Evolutionary conservation across 352 stramenopile species (phyloP).

Genomic region (Pythium rishiriense): DNA sequence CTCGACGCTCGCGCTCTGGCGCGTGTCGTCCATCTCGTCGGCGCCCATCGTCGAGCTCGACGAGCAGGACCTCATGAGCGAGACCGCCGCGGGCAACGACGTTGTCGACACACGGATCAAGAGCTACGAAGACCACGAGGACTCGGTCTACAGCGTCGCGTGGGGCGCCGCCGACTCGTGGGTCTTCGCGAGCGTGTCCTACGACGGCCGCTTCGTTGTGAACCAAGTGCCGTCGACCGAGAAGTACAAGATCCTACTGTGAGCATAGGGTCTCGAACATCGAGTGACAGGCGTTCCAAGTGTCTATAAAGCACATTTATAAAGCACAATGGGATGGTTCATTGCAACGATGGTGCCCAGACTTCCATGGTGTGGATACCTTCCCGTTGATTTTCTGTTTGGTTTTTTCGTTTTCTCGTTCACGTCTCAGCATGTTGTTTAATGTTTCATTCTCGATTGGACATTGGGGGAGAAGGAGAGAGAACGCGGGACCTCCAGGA

Average conservation of each 20-base stretch:
- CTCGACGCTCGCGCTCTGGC: conserved; percentile 93
- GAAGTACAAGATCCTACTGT: conserved; percentile 99
- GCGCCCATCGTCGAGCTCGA: conserved; percentile 95
- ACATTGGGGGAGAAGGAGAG: not conserved
- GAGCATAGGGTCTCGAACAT: no score
- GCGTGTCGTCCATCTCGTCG: conserved; percentile 96
- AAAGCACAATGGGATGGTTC: conserved; percentile 3
- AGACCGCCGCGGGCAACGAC: conserved; percentile 52
- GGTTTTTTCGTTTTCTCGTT: not conserved
- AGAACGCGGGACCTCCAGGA: not conserved
- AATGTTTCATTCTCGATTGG: not conserved
- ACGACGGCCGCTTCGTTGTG: conserved; percentile 93
- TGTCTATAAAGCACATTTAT: no score
- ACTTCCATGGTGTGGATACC: conserved; percentile 1
- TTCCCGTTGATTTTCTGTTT: not conserved
- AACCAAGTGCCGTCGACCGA: conserved; percentile 98
- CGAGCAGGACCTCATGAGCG: conserved; percentile 71
- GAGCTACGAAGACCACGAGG: conserved; percentile 94
- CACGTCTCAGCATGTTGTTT: not conserved
- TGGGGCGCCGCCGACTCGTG: conserved; percentile 96
- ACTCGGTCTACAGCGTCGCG: conserved; percentile 91
- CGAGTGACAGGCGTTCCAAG: no score
- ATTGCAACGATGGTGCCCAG: not conserved
- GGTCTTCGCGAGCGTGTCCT: conserved; percentile 95
- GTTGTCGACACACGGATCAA: conserved; percentile 76